Percentiles rank a stretch among this genome's conserved stretches.
Conservation (phyloP, 2,329 filamentous ascomycete species). For the Sporothrix protearum region DNA sequence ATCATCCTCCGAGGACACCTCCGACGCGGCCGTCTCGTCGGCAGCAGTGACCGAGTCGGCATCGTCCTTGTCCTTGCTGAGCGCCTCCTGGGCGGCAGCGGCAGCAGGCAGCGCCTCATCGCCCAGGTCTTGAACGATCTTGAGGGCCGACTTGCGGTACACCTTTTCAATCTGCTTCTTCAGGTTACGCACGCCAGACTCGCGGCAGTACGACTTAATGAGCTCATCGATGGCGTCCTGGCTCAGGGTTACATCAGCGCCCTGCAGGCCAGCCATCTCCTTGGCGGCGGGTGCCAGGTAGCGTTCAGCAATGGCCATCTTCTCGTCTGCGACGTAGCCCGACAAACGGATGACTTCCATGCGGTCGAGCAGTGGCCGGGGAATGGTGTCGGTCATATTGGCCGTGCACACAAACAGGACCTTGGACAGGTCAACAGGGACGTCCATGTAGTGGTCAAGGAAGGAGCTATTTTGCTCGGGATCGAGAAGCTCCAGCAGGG, state of each 20-base stretch:
- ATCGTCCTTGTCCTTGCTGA: slow-evolving; percentile 9
- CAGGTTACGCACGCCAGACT: slow-evolving; percentile 92
- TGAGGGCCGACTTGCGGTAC: slow-evolving; percentile 92
- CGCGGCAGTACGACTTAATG: slow-evolving; percentile 97
- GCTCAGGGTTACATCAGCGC: slow-evolving; percentile 83
- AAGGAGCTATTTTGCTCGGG: slow-evolving; percentile 98
- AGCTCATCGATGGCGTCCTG: slow-evolving; percentile 89
- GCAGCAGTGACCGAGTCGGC: slow-evolving; percentile 41
- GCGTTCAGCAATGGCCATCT: slow-evolving; percentile 94
- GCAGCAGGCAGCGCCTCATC: slow-evolving; percentile 70
- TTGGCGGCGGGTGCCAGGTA: slow-evolving; percentile 95
- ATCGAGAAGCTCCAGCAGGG: slow-evolving; percentile 87
- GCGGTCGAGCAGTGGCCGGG: slow-evolving; percentile 84
- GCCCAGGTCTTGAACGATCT: slow-evolving; percentile 92
- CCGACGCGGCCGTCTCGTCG: slow-evolving; percentile 45
- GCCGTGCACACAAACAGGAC: slow-evolving; percentile 98
- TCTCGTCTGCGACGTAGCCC: slow-evolving; percentile 95
- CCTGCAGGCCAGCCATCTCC: slow-evolving; percentile 83
- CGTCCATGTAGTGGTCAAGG: slow-evolving; percentile 97
- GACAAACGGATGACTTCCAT: slow-evolving; percentile 98
- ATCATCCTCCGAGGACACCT: slow-evolving; percentile 28
- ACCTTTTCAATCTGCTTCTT: slow-evolving; percentile 99
- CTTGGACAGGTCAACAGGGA: slow-evolving; percentile 94
- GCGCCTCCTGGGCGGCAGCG: slow-evolving; percentile 54
- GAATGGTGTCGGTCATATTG: slow-evolving; percentile 98